A percentile compares a stretch with the other conserved stretches of the same genome.
These are phyloP conservation scores for Diplocarpon rosae DNA, from an alignment of 2,329 filamentous ascomycete genomes.

Conservation along the genomic window DNA sequence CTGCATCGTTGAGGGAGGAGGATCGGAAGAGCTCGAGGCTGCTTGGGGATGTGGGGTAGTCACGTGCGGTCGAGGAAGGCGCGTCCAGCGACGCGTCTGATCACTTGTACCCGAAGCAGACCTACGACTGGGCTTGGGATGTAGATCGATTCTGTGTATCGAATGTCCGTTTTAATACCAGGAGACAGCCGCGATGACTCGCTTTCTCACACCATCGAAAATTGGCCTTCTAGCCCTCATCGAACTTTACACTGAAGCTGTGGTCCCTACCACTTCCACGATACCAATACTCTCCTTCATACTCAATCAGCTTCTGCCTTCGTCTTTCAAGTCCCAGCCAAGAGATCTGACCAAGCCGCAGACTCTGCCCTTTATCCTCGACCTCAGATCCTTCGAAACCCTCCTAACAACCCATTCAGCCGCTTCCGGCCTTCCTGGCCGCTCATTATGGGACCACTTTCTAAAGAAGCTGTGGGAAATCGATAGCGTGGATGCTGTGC, in stretches of 20 bases:
- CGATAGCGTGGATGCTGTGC: conserved; percentile 70
- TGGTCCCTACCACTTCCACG: conserved; percentile 57
- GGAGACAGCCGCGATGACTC: conserved; percentile 45
- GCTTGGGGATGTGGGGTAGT: too few species aligned
- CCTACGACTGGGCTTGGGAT: too few species aligned
- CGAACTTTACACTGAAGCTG: conserved; percentile 66
- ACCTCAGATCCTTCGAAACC: conserved; percentile 48
- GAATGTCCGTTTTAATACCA: background rate
- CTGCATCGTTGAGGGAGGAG: too few species aligned
- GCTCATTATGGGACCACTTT: conserved; percentile 80
- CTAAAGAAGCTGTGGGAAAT: conserved; percentile 74
- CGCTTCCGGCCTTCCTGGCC: conserved; percentile 52
- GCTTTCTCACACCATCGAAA: conserved; percentile 81
- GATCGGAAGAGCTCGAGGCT: too few species aligned
- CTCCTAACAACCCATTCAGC: conserved; percentile 43
- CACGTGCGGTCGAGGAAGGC: too few species aligned
- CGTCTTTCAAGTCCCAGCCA: conserved; percentile 24
- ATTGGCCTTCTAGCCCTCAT: conserved; percentile 72
- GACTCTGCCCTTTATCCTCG: conserved; percentile 34
- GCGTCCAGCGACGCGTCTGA: too few species aligned
- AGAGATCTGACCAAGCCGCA: conserved; percentile 4
- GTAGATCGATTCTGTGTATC: too few species aligned
- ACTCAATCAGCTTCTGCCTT: conserved; percentile 54
- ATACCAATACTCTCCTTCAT: conserved; percentile 72
- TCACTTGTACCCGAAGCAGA: too few species aligned